Evolutionary conservation across 176 grass and related monocot genomes (phyloP).

Genomic region (Carex cristatella): DNA sequence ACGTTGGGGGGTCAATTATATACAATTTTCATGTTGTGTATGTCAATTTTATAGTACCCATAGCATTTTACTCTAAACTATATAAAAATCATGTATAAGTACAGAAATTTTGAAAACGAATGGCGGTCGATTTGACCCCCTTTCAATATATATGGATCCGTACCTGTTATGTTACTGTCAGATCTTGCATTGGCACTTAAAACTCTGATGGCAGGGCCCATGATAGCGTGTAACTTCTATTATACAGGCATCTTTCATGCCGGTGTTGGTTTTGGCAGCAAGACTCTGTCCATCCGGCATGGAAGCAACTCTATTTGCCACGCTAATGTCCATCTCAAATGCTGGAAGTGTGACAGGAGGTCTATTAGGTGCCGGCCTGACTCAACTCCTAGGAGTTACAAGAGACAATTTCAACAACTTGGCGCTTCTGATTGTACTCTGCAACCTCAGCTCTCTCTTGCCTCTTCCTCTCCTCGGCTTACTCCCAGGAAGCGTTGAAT

Average conservation of each 20-base stretch:
- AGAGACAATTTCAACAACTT: constrained; percentile 69
- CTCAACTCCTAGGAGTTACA: constrained; percentile 70
- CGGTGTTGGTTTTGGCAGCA: constrained; percentile 80
- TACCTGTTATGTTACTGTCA: background rate
- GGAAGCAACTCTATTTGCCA: constrained; percentile 92
- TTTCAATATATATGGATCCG: too few species aligned
- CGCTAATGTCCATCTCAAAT: constrained; percentile 93
- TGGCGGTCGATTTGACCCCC: too few species aligned
- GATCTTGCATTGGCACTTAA: background rate
- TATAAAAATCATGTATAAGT: too few species aligned
- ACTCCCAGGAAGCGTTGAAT: constrained; percentile 49
- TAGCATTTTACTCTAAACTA: too few species aligned
- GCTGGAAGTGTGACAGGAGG: constrained; percentile 66
- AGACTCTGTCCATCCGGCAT: constrained; percentile 68
- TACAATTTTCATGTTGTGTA: too few species aligned
- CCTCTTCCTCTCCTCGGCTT: constrained; percentile 79
- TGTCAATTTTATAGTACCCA: too few species aligned
- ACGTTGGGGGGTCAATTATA: too few species aligned
- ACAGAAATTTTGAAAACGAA: too few species aligned
- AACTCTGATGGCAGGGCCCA: background rate
- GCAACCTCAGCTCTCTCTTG: constrained; percentile 82
- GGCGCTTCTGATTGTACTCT: constrained; percentile 45
- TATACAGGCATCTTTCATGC: constrained; percentile 94
- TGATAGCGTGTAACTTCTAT: background rate
- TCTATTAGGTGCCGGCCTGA: constrained; percentile 70